A percentile compares a stretch with the other conserved stretches of the same genome.
phyloP scores from a whole-genome alignment of 495 filamentous ascomycete genomes.

The Aspergillus sclerotioniger region DNA sequence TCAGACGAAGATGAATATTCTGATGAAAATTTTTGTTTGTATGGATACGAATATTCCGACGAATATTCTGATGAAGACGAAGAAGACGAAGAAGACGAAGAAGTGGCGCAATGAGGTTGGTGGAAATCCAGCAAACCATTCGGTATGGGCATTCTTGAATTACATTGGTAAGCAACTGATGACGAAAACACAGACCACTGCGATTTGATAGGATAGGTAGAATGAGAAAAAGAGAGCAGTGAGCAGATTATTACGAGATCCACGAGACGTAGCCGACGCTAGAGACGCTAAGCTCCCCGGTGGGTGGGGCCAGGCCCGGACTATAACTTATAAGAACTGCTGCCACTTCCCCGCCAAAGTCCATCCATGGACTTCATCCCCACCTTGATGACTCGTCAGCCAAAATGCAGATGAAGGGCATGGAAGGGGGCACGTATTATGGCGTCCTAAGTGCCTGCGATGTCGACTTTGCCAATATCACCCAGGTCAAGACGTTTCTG shows the following conservation, averaged over 20 bases:
- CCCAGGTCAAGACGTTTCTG: neutral
- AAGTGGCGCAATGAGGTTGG: too few relatives aligned
- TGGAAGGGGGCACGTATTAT: neutral
- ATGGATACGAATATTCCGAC: too few relatives aligned
- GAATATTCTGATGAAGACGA: too few relatives aligned
- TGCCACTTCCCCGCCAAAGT: neutral
- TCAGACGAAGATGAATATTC: too few relatives aligned
- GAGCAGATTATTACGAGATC: constrained; percentile 4
- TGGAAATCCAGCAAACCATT: too few relatives aligned
- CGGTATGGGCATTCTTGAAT: too few relatives aligned
- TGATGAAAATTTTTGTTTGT: too few relatives aligned
- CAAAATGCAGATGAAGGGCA: constrained; percentile 2
- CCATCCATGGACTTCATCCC: neutral
- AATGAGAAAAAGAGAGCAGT: neutral
- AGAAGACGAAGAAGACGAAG: too few relatives aligned
- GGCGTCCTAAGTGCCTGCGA: neutral
- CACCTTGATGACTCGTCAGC: neutral
- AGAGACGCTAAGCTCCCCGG: neutral
- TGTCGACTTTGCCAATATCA: neutral
- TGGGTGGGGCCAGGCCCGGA: neutral
- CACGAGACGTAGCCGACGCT: neutral
- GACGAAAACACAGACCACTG: too few relatives aligned
- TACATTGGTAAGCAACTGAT: too few relatives aligned
- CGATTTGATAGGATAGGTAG: neutral
- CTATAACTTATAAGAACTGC: too few relatives aligned